Conservation (phyloP, 345 rosid genomes). For the Gossypium stocksii region DNA sequence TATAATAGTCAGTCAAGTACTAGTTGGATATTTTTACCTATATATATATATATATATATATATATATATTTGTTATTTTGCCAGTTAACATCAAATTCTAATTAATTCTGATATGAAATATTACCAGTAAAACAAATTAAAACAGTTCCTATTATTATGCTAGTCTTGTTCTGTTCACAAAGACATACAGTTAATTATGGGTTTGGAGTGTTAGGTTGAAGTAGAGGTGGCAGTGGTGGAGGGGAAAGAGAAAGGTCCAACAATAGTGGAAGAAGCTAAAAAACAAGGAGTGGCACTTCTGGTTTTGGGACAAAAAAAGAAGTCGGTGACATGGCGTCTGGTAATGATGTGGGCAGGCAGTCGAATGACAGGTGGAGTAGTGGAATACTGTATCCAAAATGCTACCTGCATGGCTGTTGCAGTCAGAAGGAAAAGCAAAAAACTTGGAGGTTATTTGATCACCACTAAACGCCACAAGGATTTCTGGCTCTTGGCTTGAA, state of each 20-base stretch:
- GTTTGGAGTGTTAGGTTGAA: constrained; percentile 40
- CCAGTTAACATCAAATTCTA: too few species aligned
- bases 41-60: too few species aligned
- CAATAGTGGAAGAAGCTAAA: constrained; percentile 75
- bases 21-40: too few species aligned
- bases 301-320: constrained; percentile 71
- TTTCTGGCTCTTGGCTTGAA: constrained; percentile 89
- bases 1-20: too few species aligned
- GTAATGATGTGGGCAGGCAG: constrained; percentile 72
- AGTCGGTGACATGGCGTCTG: constrained; percentile 73
- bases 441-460: constrained; percentile 80
- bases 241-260: constrained; percentile 76
- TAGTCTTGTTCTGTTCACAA: not conserved
- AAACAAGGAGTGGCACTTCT: constrained; percentile 54
- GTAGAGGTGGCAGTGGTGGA: constrained; percentile 56
- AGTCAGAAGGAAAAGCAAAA: constrained; percentile 75
- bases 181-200: not conserved
- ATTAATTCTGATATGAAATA: too few species aligned
- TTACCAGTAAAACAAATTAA: too few species aligned
- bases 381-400: constrained; percentile 81
- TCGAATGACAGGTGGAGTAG: constrained; percentile 40
- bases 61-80: too few species aligned
- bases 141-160: not conserved
- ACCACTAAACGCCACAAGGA: constrained; percentile 93
- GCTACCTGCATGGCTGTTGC: constrained; percentile 87